Percentiles rank a stretch among this genome's conserved stretches.
Conservation (phyloP, 2,329 filamentous ascomycete species). For the Sclerotinia glacialis region DNA sequence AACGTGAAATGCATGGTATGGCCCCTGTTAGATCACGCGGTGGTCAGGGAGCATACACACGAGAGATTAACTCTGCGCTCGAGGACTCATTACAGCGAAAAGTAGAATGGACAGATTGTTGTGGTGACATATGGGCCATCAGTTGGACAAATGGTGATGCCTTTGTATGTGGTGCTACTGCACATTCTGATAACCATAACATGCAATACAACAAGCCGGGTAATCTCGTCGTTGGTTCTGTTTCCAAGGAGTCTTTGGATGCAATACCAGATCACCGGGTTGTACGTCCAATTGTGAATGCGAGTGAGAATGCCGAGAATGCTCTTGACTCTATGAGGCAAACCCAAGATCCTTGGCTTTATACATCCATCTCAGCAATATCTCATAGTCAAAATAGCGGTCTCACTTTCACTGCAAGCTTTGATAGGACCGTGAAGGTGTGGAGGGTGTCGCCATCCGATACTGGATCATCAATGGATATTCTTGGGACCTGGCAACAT, state of each 20-base stretch:
- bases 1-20: conserved; percentile 34
- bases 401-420: conserved; percentile 58
- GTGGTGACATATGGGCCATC: conserved; percentile 59
- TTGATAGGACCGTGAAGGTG: conserved; percentile 59
- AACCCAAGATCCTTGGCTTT: conserved; percentile 61
- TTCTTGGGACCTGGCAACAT: conserved; percentile 54
- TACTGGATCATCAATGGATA: conserved; percentile 44
- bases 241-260: conserved; percentile 44
- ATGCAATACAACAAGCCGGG: conserved; percentile 66
- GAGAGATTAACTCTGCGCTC: conserved; percentile 27
- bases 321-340: conserved; percentile 54
- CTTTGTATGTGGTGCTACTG: conserved; percentile 61
- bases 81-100: conserved; percentile 54
- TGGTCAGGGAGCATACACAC: conserved; percentile 30
- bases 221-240: conserved; percentile 57
- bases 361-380: conserved; percentile 61
- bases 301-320: conserved; percentile 50
- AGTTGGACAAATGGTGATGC: conserved; percentile 53
- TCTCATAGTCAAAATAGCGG: conserved; percentile 50
- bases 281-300: conserved; percentile 48
- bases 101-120: conserved; percentile 58
- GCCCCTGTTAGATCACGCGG: conserved; percentile 23
- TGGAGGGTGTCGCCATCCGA: conserved; percentile 48
- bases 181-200: conserved; percentile 61
- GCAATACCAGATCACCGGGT: conserved; percentile 58